Percentiles rank a stretch among this genome's conserved stretches.
Evolutionary conservation across 2,329 filamentous ascomycete species (phyloP).

Genomic region (Hypocreales sp.): DNA sequence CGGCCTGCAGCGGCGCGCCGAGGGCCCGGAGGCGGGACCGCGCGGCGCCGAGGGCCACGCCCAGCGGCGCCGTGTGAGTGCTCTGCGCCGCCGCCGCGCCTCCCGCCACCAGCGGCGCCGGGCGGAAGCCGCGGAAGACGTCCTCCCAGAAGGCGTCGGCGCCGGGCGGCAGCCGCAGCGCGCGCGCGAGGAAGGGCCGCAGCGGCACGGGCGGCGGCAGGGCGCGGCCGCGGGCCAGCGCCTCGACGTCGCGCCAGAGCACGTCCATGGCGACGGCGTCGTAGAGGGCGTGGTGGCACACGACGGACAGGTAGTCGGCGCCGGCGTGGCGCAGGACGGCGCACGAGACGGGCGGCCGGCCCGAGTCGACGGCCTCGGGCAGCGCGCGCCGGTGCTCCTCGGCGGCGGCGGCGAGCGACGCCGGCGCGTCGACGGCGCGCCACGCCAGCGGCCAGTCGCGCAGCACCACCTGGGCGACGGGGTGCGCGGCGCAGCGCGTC

Average conservation of each 20-base stretch:
- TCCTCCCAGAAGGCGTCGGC: constrained; percentile 51
- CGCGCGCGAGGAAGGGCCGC: constrained; percentile 45
- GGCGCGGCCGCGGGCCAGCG: constrained; percentile 27
- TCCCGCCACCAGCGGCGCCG: constrained; percentile 10
- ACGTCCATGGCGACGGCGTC: constrained; percentile 64
- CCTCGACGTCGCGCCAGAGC: constrained; percentile 57
- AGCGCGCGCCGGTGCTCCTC: constrained; percentile 23
- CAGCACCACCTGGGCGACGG: constrained; percentile 61
- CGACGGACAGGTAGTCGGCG: constrained; percentile 26
- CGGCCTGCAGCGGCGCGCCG: constrained; percentile 46
- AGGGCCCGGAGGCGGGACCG: constrained; percentile 33
- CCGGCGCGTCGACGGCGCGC: constrained; percentile 16
- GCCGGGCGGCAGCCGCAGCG: constrained; percentile 29
- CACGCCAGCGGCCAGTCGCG: constrained; percentile 25
- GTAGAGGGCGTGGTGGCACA: constrained; percentile 70
- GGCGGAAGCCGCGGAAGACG: constrained; percentile 35
- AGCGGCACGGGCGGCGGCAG: constrained; percentile 40
- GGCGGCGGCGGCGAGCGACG: constrained; percentile 20
- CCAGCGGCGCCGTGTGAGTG: constrained; percentile 12
- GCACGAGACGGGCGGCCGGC: constrained; percentile 28
- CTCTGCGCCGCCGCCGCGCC: constrained; percentile 12
- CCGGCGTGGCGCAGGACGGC: constrained; percentile 20
- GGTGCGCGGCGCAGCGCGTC: constrained; percentile 41
- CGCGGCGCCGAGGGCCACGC: constrained; percentile 25
- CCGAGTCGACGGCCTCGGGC: constrained; percentile 24